These are phyloP conservation scores for Phlebiopsis flavidoalba DNA, from an alignment of 768 basidiomycete genomes.

Conservation along the genomic window DNA sequence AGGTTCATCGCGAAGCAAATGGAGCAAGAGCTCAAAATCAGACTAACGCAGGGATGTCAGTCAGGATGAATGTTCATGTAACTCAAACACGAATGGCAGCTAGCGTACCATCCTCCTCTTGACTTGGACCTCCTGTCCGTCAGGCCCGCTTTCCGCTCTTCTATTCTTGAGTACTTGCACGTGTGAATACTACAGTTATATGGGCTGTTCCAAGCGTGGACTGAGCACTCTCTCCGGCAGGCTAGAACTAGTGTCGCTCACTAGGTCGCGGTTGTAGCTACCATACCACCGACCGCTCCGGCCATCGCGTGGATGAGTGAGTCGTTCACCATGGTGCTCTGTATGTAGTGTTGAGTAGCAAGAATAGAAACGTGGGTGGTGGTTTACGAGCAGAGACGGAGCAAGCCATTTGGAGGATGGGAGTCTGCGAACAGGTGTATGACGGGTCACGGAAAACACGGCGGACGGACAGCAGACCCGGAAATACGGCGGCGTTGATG, in stretches of 20 bases:
- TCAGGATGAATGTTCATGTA: neutral
- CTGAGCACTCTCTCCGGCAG: neutral
- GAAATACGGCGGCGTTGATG: conserved; percentile 1
- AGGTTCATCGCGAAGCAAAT: neutral
- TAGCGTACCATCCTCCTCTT: neutral
- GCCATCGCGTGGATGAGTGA: conserved; percentile 83
- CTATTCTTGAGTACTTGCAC: conserved; percentile 78
- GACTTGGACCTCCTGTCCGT: neutral
- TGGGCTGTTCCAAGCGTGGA: conserved; percentile 48
- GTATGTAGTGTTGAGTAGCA: neutral
- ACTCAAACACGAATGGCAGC: neutral
- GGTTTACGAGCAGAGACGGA: neutral
- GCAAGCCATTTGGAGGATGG: neutral
- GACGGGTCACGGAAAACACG: conserved; percentile 1
- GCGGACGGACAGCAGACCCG: neutral
- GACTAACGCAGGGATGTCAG: neutral
- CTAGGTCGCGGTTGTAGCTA: conserved; percentile 91
- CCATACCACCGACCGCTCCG: conserved; percentile 86
- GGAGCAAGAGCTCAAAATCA: neutral
- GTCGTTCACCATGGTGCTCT: conserved; percentile 39
- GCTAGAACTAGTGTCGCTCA: conserved; percentile 29
- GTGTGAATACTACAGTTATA: conserved; percentile 88
- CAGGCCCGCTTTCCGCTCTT: neutral
- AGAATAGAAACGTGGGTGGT: neutral
- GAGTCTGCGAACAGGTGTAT: neutral